Percentiles rank a stretch among this genome's conserved stretches.
Conservation (phyloP, 768 basidiomycete genomes). For the Mycena olivaceomarginata region DNA sequence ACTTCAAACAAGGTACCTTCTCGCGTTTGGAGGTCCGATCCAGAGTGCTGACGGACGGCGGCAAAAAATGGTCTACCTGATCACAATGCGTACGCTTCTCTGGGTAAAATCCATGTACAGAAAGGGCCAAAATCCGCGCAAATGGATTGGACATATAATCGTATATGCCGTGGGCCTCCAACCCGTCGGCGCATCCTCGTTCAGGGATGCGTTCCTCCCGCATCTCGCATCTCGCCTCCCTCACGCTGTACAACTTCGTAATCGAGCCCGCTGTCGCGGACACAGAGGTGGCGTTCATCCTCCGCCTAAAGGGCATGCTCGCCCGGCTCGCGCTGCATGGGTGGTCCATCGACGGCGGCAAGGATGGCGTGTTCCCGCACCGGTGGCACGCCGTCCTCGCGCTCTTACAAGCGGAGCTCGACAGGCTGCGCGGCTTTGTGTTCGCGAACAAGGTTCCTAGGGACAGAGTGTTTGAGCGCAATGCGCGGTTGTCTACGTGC, state of each 20-base stretch:
- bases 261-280: not conserved
- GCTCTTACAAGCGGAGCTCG: conserved; percentile 16
- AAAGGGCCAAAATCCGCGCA: too few species aligned
- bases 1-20: too few species aligned
- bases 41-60: too few species aligned
- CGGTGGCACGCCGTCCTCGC: conserved; percentile 24
- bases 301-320: conserved; percentile 22
- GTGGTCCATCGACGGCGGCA: conserved; percentile 24
- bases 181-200: conserved; percentile 17
- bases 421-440: conserved; percentile 4
- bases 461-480: too few species aligned
- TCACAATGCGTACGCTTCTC: too few species aligned
- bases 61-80: too few species aligned
- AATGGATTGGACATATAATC: too few species aligned
- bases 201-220: conserved; percentile 11
- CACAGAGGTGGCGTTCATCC: conserved; percentile 16
- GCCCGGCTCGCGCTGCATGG: conserved; percentile 6
- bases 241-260: conserved; percentile 16
- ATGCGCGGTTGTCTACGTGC: too few species aligned
- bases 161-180: not conserved
- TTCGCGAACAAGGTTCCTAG: conserved; percentile 9
- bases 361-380: conserved; percentile 7
- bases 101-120: too few species aligned
- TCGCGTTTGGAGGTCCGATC: too few species aligned
- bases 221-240: conserved; percentile 12